Evolutionary conservation across 2,329 filamentous ascomycete species (phyloP).

Genomic region (Myriosclerotinia curreyana): DNA sequence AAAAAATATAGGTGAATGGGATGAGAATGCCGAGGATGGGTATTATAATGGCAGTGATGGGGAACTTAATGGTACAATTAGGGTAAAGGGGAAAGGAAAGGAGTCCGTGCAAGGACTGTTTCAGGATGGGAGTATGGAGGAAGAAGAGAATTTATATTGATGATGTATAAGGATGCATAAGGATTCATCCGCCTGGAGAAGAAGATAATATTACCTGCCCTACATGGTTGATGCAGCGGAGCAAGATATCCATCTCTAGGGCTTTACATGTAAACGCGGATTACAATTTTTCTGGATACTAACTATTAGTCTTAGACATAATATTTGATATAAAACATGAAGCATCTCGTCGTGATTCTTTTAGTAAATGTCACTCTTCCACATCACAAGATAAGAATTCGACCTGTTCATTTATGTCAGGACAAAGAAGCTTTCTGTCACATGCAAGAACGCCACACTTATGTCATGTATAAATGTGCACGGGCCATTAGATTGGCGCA

Average conservation of each 20-base stretch:
- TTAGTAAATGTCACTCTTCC: neutral
- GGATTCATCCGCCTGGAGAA: neutral
- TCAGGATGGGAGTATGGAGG: constrained; percentile 31
- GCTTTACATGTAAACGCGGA: neutral
- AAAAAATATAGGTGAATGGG: constrained; percentile 41
- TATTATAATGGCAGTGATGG: constrained; percentile 24
- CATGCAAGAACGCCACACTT: neutral
- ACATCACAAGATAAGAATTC: neutral
- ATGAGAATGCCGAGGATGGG: constrained; percentile 37
- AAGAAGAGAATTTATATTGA: constrained; percentile 41
- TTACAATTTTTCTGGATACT: neutral
- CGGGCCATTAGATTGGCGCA: neutral
- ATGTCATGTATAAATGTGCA: too few species aligned
- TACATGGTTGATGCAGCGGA: neutral
- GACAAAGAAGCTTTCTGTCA: constrained; percentile 6
- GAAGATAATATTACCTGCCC: neutral
- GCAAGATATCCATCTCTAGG: neutral
- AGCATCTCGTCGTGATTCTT: neutral
- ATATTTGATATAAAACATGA: neutral
- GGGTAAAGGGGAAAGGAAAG: constrained; percentile 47
- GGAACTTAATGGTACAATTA: constrained; percentile 17
- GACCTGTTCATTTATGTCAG: neutral
- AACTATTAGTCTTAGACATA: neutral
- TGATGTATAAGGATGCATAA: constrained; percentile 21
- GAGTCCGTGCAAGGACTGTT: constrained; percentile 41